Evolutionary conservation across 1,139 yeast genomes (phyloP).

Genomic region (Pichia sp.): DNA sequence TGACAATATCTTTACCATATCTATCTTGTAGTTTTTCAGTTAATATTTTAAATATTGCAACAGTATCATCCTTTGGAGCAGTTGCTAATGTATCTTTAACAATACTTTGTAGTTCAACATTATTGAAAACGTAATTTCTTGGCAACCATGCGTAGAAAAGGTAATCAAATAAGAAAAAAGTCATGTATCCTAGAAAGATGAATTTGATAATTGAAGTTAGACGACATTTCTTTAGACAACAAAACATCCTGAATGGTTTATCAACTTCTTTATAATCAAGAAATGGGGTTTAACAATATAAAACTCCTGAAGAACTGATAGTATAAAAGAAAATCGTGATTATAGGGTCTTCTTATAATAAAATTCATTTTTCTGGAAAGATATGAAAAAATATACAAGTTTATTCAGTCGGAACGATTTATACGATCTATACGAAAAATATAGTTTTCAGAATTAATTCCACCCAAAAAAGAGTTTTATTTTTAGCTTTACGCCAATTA

Average conservation of each 20-base stretch:
- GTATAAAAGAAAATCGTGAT: background rate
- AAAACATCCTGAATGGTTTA: conserved; percentile 1
- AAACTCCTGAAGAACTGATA: background rate
- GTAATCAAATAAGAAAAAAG: conserved; percentile 35
- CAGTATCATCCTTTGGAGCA: conserved; percentile 54
- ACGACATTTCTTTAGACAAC: conserved; percentile 8
- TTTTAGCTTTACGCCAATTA: too few relatives aligned
- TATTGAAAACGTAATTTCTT: conserved; percentile 48
- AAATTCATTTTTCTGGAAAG: too few relatives aligned
- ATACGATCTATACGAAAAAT: too few relatives aligned
- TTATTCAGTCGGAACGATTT: too few relatives aligned
- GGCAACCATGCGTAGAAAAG: conserved; percentile 67
- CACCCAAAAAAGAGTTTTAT: too few relatives aligned
- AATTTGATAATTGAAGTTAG: conserved; percentile 13
- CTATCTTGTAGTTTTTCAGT: conserved; percentile 52
- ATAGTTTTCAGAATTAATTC: too few relatives aligned
- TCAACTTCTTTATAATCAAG: too few relatives aligned
- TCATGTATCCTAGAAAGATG: conserved; percentile 23
- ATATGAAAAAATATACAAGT: too few relatives aligned
- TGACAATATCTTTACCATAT: conserved; percentile 60
- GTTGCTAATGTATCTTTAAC: conserved; percentile 46
- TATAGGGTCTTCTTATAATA: too few relatives aligned
- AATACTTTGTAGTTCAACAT: conserved; percentile 40
- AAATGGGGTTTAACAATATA: too few relatives aligned
- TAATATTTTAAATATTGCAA: conserved; percentile 56